Evolutionary conservation across 306 rosid genomes (phyloP), one percentile per base, ranked within the genome.

Genomic region (Dryas alaskensis): DNA sequence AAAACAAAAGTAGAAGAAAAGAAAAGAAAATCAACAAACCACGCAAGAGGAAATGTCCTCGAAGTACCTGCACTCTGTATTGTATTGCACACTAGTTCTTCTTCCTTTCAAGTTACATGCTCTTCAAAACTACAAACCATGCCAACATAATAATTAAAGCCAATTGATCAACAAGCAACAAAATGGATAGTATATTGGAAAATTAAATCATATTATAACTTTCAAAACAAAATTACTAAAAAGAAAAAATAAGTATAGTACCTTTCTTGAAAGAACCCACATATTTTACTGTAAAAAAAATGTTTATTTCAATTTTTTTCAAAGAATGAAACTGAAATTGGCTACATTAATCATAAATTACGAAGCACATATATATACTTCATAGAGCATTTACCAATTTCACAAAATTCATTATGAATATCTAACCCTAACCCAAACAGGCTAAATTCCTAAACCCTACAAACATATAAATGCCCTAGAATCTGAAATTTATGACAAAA

Each of bases 371-470:
- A 22, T 22, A 22, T 22, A 22, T 6, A 17, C 9, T 31, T 12
- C 5, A 31, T 7, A 8, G 54, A 58, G 43, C 10, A 44, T 0
- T 3, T 1, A 37, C 16, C 44, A 31, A 60, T 10, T 17, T 43
- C 3, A 44, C 27, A 31, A 25, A 58, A 71, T 4, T 44, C 55
- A 7, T 47, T 19, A 45, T 31, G 27, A 61, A 27, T 59, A 27
- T n/a, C 44, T 27, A 57, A 58, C 44, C 67, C 58, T 64, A 64
- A 52, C 78, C 37, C 61, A 7, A 54, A 25, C 11, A 43, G 8
- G 17, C 48, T 7, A 62, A 67, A 27, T 14, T 46, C 57, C 60
- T 39, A 19, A 75, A 68, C 73, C 66, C 66, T 53, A 73, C 10
- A 17, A 52, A 43, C 37, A 40, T 6, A 8, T 10, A 44, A 17